Percentiles rank a stretch among this genome's conserved stretches.
These are phyloP conservation scores for Penicillium sclerotiorum DNA, from an alignment of 2,329 filamentous ascomycete genomes.

Conservation along the genomic window DNA sequence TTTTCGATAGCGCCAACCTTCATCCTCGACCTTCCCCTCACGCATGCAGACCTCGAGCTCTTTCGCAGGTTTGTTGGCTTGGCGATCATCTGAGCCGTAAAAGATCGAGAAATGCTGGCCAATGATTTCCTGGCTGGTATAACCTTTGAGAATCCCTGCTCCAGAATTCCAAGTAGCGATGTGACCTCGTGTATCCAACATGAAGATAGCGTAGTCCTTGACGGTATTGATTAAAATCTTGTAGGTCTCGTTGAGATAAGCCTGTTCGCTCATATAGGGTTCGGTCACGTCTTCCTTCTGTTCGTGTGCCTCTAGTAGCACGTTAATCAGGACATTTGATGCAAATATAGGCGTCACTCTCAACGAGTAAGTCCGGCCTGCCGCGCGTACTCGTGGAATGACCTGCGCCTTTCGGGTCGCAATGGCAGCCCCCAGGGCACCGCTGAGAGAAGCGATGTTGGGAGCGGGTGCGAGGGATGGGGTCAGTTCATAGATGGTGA, in stretches of 20 bases:
- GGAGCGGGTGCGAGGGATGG: conserved; percentile 37
- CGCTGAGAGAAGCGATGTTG: conserved; percentile 38
- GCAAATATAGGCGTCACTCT: conserved; percentile 49
- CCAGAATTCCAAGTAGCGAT: conserved; percentile 63
- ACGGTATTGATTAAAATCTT: conserved; percentile 64
- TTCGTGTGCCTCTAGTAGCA: conserved; percentile 48
- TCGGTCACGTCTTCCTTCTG: conserved; percentile 33
- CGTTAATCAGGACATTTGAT: conserved; percentile 40
- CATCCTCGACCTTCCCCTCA: conserved; percentile 60
- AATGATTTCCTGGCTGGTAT: conserved; percentile 57
- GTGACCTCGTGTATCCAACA: conserved; percentile 59
- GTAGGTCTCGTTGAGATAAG: conserved; percentile 58
- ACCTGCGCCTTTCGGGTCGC: conserved; percentile 38
- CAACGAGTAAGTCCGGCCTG: conserved; percentile 29
- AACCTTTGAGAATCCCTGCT: conserved; percentile 60
- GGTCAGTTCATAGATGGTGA: conserved; percentile 45
- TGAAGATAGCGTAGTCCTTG: conserved; percentile 66
- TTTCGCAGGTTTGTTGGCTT: conserved; percentile 52
- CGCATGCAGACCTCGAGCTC: conserved; percentile 57
- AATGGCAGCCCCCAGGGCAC: conserved; percentile 42
- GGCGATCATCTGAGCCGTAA: conserved; percentile 56
- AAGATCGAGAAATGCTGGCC: conserved; percentile 62
- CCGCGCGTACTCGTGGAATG: conserved; percentile 33
- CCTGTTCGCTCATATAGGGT: conserved; percentile 41
- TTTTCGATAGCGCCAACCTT: conserved; percentile 62